Percentiles rank a stretch among this genome's conserved stretches.
Evolutionary conservation across 371 early-diverging fungal genomes (phyloP).

Genomic region (Syncephalis plumigaleata): DNA sequence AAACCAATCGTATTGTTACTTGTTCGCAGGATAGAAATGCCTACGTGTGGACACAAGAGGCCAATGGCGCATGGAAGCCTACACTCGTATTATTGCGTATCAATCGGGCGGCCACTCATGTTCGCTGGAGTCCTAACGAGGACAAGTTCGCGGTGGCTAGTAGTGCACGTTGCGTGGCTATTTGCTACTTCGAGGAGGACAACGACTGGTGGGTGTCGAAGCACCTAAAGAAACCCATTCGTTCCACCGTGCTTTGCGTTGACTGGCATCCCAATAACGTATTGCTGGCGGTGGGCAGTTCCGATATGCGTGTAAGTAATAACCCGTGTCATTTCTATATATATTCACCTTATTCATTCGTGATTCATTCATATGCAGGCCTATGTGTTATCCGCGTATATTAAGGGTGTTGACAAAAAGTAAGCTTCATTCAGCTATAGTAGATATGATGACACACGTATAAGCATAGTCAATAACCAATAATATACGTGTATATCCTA

Average conservation of each 20-base stretch:
- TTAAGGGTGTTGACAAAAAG: constrained; percentile 89
- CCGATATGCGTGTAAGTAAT: constrained; percentile 68
- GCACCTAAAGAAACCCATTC: constrained; percentile 87
- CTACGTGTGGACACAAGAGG: constrained; percentile 87
- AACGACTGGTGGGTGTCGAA: constrained; percentile 94
- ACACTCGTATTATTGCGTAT: constrained; percentile 86
- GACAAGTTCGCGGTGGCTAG: constrained; percentile 96
- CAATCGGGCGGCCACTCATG: constrained; percentile 91
- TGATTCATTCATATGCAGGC: constrained; percentile 21
- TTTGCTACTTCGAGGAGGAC: constrained; percentile 92
- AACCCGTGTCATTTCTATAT: neutral
- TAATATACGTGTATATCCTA: neutral
- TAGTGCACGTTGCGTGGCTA: constrained; percentile 74
- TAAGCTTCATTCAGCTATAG: constrained; percentile 15
- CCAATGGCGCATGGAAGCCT: constrained; percentile 63
- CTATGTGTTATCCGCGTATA: constrained; percentile 86
- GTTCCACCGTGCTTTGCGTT: constrained; percentile 74
- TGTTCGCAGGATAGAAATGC: constrained; percentile 97
- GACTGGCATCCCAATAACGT: constrained; percentile 97
- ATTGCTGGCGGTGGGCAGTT: constrained; percentile 80
- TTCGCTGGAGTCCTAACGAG: constrained; percentile 90
- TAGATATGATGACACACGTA: too few species aligned
- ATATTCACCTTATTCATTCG: neutral
- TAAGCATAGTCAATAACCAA: neutral
- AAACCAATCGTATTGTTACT: constrained; percentile 86